Percentiles rank a stretch among this genome's conserved stretches.
Conservation (phyloP, 2,329 filamentous ascomycete genomes). For the Sporothrix pseudoabietina region DNA sequence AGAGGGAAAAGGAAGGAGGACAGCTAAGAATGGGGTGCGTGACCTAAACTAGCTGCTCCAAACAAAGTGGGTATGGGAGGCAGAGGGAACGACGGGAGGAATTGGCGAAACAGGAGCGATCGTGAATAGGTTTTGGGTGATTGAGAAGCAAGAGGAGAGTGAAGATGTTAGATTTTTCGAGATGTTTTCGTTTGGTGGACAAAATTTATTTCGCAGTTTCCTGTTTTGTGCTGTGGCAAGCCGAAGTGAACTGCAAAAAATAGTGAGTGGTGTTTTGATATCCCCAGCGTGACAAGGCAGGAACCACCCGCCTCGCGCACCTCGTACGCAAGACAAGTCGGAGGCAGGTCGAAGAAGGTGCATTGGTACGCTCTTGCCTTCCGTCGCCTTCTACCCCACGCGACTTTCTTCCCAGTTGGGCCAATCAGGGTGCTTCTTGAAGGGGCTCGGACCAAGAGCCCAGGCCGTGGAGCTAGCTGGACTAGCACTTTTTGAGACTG, state of each 20-base stretch:
- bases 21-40: slow-evolving; percentile 24
- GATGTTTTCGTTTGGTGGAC: not conserved
- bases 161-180: not conserved
- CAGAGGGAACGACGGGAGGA: not conserved
- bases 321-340: not conserved
- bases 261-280: slow-evolving; percentile 4
- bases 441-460: not conserved
- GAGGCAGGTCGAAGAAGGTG: slow-evolving; percentile 3
- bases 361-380: slow-evolving; percentile 25
- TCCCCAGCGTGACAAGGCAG: slow-evolving; percentile 5
- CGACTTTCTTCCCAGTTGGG: slow-evolving; percentile 27
- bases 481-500: slow-evolving; percentile 6
- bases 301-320: not conserved
- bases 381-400: slow-evolving; percentile 35
- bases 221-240: not conserved
- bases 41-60: slow-evolving; percentile 25
- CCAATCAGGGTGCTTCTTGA: slow-evolving; percentile 30
- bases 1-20: slow-evolving; percentile 18
- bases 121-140: not conserved
- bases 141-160: not conserved
- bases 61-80: slow-evolving; percentile 20
- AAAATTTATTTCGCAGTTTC: not conserved
- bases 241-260: not conserved
- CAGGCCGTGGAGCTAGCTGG: slow-evolving; percentile 9
- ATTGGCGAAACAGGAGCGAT: not conserved